Evolutionary conservation across 345 rosid genomes (phyloP), one percentile per base, ranked within the genome.

Genomic region (Lumnitzera littorea): DNA sequence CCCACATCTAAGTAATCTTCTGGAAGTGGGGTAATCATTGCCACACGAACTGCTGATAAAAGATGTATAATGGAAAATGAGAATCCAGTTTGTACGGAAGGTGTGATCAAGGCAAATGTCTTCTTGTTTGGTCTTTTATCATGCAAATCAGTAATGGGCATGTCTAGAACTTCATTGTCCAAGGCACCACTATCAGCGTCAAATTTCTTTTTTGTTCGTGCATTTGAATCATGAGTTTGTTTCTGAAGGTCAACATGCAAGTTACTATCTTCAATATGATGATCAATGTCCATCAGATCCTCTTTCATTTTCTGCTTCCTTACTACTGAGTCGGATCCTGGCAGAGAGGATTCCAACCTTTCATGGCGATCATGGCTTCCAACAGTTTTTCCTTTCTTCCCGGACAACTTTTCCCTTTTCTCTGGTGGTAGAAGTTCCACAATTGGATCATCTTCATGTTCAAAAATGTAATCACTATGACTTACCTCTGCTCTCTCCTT

Each of bases 11-110:
- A 58, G 67, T 91, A 74, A 68, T 83, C 91, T 70, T 86, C 95
- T 14, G 84, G 63, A 48, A 77, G 81, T 29, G 73, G 75, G 67
- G 81, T 75, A 73, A 80, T 74, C 96, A 94, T 83, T 36, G 95
- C 91, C 83, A 82, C 57, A 53, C 97, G 95, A 67, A 95, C 96
- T 20, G 99, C 95, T 36, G 99, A 78, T 61, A 95, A 96, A 71
- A 95, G 97, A 78, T 95, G 99, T 52, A 95, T 69, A 53, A 95
- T 78, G 51, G 99, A 91, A 82, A 95, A 95, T 24, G 97, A 91
- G 77, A 95, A 91, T 60, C 95, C 91, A 47, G 92, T 76, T 66
- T 86, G 97, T 72, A 88, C 95, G 31, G 99, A 86, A 2, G 99
- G 99, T 24, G 88, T 88, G 62, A 95, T 91, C 74, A 88, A 83